Conservation (phyloP, 176 grass and related monocot genomes). For the Aechmea fasciata region DNA sequence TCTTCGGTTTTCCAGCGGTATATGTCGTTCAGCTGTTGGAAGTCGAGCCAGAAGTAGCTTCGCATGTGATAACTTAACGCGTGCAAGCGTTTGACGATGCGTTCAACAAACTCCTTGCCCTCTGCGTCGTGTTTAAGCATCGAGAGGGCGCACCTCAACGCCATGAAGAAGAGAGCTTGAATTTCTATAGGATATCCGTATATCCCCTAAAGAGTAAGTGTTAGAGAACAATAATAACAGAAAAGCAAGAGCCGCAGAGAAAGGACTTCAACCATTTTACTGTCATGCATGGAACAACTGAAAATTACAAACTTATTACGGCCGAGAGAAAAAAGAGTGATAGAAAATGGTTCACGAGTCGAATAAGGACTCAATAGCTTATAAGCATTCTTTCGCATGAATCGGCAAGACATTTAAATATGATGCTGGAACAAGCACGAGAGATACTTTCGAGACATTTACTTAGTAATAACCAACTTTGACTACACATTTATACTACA, state of each 20-base stretch:
- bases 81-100: slow-evolving; percentile 59
- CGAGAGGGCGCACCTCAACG: slow-evolving; percentile 45
- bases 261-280: not conserved
- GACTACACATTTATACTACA: too few species aligned
- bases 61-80: slow-evolving; percentile 78
- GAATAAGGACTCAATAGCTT: too few species aligned
- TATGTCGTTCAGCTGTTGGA: slow-evolving; percentile 70
- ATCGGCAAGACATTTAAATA: too few species aligned
- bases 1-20: slow-evolving; percentile 82
- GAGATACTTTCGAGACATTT: too few species aligned
- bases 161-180: slow-evolving; percentile 78
- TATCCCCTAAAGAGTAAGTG: slow-evolving; percentile 34
- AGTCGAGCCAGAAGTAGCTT: slow-evolving; percentile 79
- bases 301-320: not conserved
- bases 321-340: too few species aligned
- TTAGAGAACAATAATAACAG: not conserved
- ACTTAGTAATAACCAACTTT: too few species aligned
- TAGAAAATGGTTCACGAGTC: too few species aligned
- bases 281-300: not conserved
- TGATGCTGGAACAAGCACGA: too few species aligned
- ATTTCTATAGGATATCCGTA: slow-evolving; percentile 78
- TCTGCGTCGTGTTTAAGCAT: slow-evolving; percentile 67
- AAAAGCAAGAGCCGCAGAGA: too few species aligned
- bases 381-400: too few species aligned
- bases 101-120: slow-evolving; percentile 59